Evolutionary conservation across 2,329 filamentous ascomycete species (phyloP), one percentile per base, ranked within the genome.

Genomic region (Rhynchosporium agropyri): DNA sequence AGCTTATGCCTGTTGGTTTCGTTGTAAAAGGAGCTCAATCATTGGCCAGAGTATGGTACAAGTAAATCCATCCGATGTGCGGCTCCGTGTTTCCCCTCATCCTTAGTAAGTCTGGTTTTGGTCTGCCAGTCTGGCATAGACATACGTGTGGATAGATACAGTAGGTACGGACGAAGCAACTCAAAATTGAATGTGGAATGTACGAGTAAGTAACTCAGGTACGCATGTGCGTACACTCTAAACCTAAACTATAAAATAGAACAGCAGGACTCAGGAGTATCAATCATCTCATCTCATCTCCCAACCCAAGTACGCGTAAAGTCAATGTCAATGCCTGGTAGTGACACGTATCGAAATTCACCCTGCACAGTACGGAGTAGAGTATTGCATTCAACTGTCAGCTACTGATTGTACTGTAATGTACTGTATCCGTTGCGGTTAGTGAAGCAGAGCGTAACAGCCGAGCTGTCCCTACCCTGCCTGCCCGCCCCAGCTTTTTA

Each of bases 341-440:
- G 51, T 54, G 51, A 54, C 51, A 54, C 51, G 51, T 54, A 40
- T 54, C n/a, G 33, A 54, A 29, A 54, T 54, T 54, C 51, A 54
- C 51, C 51, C 51, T 42, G 51, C 20, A 54, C 33, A 33, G 36
- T n/a, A 54, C 26, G n/a, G 20, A 20, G 20, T 20, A 20, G 20
- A 20, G 20, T 20, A 45, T 45, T 45, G 43, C 43, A 45, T 46
- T 10, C 20, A 20, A 20, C 20, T 20, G 20, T 20, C 20, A 20
- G 20, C 20, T 43, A n/a, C 42, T n/a, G 20, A n/a, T 12, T 5
- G 42, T 43, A 43, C 42, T 8, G 7, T 8, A 7, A 7, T 40
- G 36, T 7, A 46, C 43, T 46, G 43, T 46, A 46, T 46, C 43
- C 43, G 43, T 20, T 46, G 43, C 28, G 20, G 36, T 54, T 42